Conservation (phyloP, 352 stramenopile species). For the Globisporangium viniferum region DNA sequence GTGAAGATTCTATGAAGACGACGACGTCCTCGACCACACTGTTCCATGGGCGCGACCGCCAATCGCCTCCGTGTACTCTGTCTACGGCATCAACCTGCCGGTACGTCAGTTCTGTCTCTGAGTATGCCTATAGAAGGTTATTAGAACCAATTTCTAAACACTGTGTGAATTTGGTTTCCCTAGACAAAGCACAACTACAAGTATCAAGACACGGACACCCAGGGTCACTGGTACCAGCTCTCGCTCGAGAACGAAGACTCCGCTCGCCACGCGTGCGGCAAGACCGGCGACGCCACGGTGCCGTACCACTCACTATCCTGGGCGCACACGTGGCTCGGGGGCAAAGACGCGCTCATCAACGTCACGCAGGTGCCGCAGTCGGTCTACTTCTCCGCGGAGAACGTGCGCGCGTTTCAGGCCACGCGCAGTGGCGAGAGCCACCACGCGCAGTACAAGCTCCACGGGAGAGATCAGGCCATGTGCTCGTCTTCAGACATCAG, state of each 20-base stretch:
- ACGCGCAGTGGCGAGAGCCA: conserved; percentile 36
- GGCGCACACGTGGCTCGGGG: conserved; percentile 73
- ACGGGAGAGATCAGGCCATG: conserved; percentile 38
- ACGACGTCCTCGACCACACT: conserved; percentile 58
- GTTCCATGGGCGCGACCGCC: conserved; percentile 63
- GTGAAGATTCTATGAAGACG: conserved; percentile 59
- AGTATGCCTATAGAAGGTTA: not conserved
- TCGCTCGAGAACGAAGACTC: conserved; percentile 49
- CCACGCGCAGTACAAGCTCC: conserved; percentile 61
- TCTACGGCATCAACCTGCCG: conserved; percentile 77
- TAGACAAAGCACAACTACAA: conserved; percentile 74
- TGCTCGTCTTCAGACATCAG: conserved; percentile 23
- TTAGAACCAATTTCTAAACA: not conserved
- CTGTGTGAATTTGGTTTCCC: not conserved
- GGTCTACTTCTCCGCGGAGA: conserved; percentile 65
- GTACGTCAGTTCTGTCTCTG: conserved; percentile 22
- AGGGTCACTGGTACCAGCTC: conserved; percentile 64
- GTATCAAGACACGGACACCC: conserved; percentile 50
- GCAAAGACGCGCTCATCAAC: conserved; percentile 36
- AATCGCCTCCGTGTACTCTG: conserved; percentile 68
- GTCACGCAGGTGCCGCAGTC: conserved; percentile 72
- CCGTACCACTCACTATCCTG: conserved; percentile 79
- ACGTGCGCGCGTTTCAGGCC: conserved; percentile 50
- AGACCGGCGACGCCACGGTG: conserved; percentile 74
- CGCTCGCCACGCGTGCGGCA: conserved; percentile 47